Percentiles rank a stretch among this genome's conserved stretches.
phyloP scores from a whole-genome alignment of 441 rosid species.

The Manihot esculenta region DNA sequence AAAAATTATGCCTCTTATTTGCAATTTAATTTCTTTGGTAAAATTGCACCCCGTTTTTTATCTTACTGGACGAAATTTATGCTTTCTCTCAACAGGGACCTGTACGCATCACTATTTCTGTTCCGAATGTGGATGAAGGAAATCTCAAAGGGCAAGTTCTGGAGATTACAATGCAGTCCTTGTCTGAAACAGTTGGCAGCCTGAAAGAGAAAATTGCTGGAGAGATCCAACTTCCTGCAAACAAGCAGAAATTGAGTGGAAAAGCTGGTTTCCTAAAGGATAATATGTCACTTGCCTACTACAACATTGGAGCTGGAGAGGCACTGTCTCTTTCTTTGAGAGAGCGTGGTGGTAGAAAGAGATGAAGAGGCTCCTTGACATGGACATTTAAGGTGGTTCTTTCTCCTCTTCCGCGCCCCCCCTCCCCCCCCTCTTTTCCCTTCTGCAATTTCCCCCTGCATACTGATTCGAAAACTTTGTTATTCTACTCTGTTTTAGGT shows the following conservation, averaged over 20 bases:
- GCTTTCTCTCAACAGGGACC: constrained; percentile 57
- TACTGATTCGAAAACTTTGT: constrained; percentile 14
- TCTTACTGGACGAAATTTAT: not conserved
- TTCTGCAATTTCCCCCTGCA: not conserved
- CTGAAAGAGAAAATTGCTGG: constrained; percentile 98
- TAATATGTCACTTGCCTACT: constrained; percentile 89
- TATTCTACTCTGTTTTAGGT: constrained; percentile 15
- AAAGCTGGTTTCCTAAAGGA: constrained; percentile 96
- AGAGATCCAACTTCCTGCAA: constrained; percentile 88
- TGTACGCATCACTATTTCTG: constrained; percentile 58
- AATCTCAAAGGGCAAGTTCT: constrained; percentile 74
- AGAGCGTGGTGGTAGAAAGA: constrained; percentile 97
- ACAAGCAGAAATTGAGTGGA: constrained; percentile 97
- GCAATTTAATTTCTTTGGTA: not conserved
- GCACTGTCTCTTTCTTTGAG: constrained; percentile 68
- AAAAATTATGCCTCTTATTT: not conserved
- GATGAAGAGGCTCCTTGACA: constrained; percentile 41
- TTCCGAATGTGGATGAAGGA: constrained; percentile 86
- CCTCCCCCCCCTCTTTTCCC: not conserved
- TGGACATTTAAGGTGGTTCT: constrained; percentile 26
- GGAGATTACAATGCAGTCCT: constrained; percentile 76
- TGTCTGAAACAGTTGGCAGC: constrained; percentile 85
- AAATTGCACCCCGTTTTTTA: not conserved
- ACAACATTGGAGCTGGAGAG: constrained; percentile 79
- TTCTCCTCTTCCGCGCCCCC: no score